phyloP scores from a whole-genome alignment of 306 rosid genomes.

The Acacia confusa region DNA sequence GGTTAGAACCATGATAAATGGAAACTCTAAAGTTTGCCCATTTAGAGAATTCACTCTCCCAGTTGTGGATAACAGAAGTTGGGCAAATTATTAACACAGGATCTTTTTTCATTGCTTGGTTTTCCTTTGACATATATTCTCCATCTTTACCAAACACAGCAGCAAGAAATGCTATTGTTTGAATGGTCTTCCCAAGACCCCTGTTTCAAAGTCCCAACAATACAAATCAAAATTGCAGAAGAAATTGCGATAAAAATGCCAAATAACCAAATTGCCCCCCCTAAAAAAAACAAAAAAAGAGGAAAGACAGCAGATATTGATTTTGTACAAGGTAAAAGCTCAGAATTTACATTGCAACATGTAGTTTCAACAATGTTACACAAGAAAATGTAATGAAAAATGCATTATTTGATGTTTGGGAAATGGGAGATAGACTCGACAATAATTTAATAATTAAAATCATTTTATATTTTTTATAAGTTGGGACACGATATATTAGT shows the following conservation, averaged over 20 bases:
- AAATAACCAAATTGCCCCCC: neutral
- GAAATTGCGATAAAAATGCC: neutral
- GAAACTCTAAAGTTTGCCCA: constrained; percentile 84
- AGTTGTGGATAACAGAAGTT: constrained; percentile 82
- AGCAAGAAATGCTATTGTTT: constrained; percentile 90
- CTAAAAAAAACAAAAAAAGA: neutral
- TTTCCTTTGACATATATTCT: constrained; percentile 38
- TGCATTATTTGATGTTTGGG: constrained; percentile 6
- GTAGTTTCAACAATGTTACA: neutral
- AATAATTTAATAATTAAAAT: neutral
- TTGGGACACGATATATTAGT: neutral
- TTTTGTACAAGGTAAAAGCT: neutral
- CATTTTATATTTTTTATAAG: neutral
- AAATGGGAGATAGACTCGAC: constrained; percentile 21
- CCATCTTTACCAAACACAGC: constrained; percentile 77
- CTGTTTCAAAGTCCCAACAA: constrained; percentile 50
- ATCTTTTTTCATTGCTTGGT: constrained; percentile 41
- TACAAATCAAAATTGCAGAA: constrained; percentile 20
- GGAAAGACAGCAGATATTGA: neutral
- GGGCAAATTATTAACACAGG: constrained; percentile 87
- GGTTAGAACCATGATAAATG: constrained; percentile 82
- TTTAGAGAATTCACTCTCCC: constrained; percentile 91
- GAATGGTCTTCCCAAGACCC: constrained; percentile 98
- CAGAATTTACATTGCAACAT: neutral
- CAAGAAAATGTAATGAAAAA: neutral